Evolutionary conservation across 306 rosid genomes (phyloP).

Genomic region (Lathyrus sativus): DNA sequence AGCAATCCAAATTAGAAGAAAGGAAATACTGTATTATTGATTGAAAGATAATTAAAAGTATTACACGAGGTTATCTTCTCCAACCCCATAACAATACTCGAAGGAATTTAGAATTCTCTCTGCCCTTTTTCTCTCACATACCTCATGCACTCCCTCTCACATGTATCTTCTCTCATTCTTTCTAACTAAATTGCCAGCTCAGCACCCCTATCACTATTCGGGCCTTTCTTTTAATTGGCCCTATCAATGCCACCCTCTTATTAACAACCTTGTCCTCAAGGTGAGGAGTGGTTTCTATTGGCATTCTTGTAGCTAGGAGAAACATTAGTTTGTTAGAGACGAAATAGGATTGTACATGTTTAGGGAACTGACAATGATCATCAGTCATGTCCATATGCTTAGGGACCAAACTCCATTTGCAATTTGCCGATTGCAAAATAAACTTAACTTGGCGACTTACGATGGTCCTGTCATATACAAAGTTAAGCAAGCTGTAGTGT

Average conservation of each 20-base stretch:
- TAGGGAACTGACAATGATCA: background rate
- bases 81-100: too few species aligned
- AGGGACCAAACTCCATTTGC: background rate
- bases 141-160: background rate
- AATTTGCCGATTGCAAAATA: background rate
- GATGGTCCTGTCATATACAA: too few species aligned
- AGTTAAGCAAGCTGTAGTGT: too few species aligned
- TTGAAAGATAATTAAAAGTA: too few species aligned
- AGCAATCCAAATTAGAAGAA: too few species aligned
- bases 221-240: background rate
- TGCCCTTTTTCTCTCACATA: background rate
- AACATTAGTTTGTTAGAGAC: background rate
- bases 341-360: background rate
- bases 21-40: too few species aligned
- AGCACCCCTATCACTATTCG: background rate
- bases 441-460: too few species aligned
- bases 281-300: background rate
- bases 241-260: background rate
- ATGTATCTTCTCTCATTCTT: background rate
- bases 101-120: too few species aligned
- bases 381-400: background rate
- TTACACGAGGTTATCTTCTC: too few species aligned
- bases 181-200: background rate
- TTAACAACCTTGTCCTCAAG: background rate
- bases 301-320: background rate